Evolutionary conservation across 2,329 filamentous ascomycete species (phyloP), one percentile per base, ranked within the genome.

Genomic region (Lomentospora prolificans): DNA sequence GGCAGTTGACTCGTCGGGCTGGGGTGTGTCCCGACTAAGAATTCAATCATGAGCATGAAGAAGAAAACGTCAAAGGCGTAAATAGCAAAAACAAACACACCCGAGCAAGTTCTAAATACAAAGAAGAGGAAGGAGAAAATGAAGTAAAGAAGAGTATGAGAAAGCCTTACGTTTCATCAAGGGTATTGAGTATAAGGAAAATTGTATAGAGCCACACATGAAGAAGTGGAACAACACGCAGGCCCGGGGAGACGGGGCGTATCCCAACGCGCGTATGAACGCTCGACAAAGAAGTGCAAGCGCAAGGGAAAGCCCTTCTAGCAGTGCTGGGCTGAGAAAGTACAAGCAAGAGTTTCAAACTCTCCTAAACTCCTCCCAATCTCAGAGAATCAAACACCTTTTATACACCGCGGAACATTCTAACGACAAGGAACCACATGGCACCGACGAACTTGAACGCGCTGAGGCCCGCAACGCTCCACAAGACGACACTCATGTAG

Each of bases 391-490:
- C 19, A 50, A 22, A 14, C 8, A 10, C 22, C n/a, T 41, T 30
- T 63, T 73, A 85, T 57, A 86, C 83, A 62, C 83, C 83, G 60
- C 90, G 82, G 70, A 95, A 92, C 81, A 95, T 80, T 64, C 90
- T 79, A 57, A 92, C 86, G 63, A 97, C 78, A 76, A 99, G 79
- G 74, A 96, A 96, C 89, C 90, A 96, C 71, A 89, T 77, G 0
- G 89, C 89, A 2, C 91, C 91, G 24, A 91, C 72, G 64, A 96
- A 96, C 67, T 92, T 89, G 71, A 96, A 92, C 2, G 84, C 81
- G 24, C 87, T 90, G 56, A 96, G 70, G 2, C 75, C 90, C 0
- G 90, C 91, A 41, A 96, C 91, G 68, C 85, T 90, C 85, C 91
- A 96, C 60, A 96, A 70, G 14, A 96, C 85, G 46, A 95, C 85